These are phyloP conservation scores for Hypoxylon sp. DNA, from an alignment of 2,329 filamentous ascomycete species.

Conservation along the genomic window DNA sequence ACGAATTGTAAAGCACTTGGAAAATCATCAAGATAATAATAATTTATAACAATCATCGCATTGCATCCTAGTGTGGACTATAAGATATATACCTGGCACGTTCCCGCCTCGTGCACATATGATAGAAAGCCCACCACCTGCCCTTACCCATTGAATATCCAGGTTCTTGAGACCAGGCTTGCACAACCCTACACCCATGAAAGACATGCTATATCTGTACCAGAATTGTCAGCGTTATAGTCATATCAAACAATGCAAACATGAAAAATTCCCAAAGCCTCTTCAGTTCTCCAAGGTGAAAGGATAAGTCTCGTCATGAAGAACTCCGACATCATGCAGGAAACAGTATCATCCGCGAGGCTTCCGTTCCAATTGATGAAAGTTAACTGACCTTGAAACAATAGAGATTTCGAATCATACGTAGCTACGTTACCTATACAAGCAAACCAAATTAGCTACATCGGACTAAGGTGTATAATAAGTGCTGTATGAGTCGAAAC, in stretches of 20 bases:
- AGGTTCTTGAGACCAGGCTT: neutral
- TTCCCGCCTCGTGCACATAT: neutral
- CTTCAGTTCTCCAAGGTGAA: slow-evolving; percentile 76
- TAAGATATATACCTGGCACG: neutral
- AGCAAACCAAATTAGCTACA: slow-evolving; percentile 35
- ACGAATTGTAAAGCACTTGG: neutral
- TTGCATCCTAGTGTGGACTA: neutral
- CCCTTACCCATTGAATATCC: neutral
- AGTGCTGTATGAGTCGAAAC: slow-evolving; percentile 18
- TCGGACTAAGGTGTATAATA: slow-evolving; percentile 17
- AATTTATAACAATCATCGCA: slow-evolving; percentile 11
- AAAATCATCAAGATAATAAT: neutral
- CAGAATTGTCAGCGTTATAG: slow-evolving; percentile 16
- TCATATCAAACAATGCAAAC: slow-evolving; percentile 12
- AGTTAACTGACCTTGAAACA: slow-evolving; percentile 28
- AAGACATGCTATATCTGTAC: slow-evolving; percentile 1
- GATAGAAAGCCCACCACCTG: neutral
- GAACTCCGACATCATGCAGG: slow-evolving; percentile 67
- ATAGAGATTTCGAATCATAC: neutral
- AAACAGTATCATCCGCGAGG: slow-evolving; percentile 65
- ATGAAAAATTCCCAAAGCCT: slow-evolving; percentile 52
- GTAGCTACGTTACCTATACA: slow-evolving; percentile 42
- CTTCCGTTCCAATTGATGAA: slow-evolving; percentile 47
- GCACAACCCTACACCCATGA: neutral
- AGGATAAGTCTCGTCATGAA: slow-evolving; percentile 67